Percentiles rank a stretch among this genome's conserved stretches.
These are phyloP conservation scores for Zizania palustris DNA, from an alignment of 202 grass and related monocot species.

Conservation along the genomic window DNA sequence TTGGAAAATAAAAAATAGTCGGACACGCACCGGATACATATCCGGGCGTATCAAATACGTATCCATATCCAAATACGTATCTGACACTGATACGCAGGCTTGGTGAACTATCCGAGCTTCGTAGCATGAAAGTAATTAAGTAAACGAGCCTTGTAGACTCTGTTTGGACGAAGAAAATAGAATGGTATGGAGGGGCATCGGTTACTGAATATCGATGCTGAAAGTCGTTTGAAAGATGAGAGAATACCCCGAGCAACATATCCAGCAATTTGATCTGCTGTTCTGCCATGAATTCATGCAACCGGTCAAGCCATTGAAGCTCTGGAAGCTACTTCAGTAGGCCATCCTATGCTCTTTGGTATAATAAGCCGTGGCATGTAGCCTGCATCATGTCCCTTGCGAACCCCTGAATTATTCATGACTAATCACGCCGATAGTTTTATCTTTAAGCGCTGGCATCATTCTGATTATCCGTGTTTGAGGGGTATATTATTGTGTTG, in stretches of 20 bases:
- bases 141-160: too few relatives aligned
- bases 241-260: neutral
- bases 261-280: neutral
- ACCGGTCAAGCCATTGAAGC: constrained; percentile 13
- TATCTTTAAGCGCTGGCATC: constrained; percentile 30
- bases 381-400: neutral
- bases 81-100: too few relatives aligned
- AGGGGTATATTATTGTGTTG: constrained; percentile 82
- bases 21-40: too few relatives aligned
- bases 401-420: constrained; percentile 8
- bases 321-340: constrained; percentile 1
- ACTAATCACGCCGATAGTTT: neutral
- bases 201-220: too few relatives aligned
- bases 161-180: too few relatives aligned
- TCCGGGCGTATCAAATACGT: too few relatives aligned
- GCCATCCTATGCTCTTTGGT: neutral
- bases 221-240: neutral
- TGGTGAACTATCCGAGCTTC: too few relatives aligned
- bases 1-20: too few relatives aligned
- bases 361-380: constrained; percentile 4
- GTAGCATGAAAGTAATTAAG: too few relatives aligned
- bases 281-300: constrained; percentile 1
- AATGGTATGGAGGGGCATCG: too few relatives aligned
- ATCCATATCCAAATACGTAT: too few relatives aligned
- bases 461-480: constrained; percentile 45